Percentiles rank a stretch among this genome's conserved stretches.
Evolutionary conservation across 2,329 filamentous ascomycete genomes (phyloP).

Genomic region (Chaetothyriales sp.): DNA sequence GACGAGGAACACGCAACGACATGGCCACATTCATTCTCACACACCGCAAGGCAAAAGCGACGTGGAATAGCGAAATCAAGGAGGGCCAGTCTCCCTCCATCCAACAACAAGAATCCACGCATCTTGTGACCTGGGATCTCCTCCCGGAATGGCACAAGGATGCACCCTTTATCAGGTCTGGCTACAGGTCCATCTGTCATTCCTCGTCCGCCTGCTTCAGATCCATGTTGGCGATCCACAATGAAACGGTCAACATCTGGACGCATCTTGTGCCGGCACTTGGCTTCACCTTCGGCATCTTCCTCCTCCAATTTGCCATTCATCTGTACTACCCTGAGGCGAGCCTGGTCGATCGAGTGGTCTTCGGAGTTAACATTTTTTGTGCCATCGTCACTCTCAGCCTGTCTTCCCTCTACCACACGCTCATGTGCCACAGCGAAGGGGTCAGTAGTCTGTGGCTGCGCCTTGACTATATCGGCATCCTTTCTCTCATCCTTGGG

Average conservation of each 20-base stretch:
- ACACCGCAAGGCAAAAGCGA: slow-evolving; percentile 13
- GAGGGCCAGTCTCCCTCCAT: neutral
- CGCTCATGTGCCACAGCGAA: slow-evolving; percentile 22
- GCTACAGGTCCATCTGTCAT: slow-evolving; percentile 30
- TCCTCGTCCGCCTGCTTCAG: slow-evolving; percentile 25
- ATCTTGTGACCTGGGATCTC: slow-evolving; percentile 22
- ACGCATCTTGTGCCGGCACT: slow-evolving; percentile 33
- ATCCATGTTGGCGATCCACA: slow-evolving; percentile 31
- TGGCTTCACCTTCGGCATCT: slow-evolving; percentile 22
- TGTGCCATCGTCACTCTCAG: slow-evolving; percentile 13
- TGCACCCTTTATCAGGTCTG: slow-evolving; percentile 28
- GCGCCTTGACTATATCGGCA: slow-evolving; percentile 22
- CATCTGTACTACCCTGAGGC: slow-evolving; percentile 24
- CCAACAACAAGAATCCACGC: slow-evolving; percentile 1
- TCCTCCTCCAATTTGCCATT: slow-evolving; percentile 14
- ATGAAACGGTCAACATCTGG: slow-evolving; percentile 32
- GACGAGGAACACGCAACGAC: neutral
- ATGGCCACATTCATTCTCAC: slow-evolving; percentile 10
- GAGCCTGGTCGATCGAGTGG: slow-evolving; percentile 22
- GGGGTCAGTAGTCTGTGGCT: slow-evolving; percentile 17
- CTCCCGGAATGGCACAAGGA: slow-evolving; percentile 31
- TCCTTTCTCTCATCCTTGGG: slow-evolving; percentile 22
- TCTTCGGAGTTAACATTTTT: slow-evolving; percentile 28
- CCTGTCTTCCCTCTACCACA: slow-evolving; percentile 22
- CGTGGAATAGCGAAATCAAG: slow-evolving; percentile 8